Conservation (phyloP, 108 stramenopile genomes). For the Aurantiochytrium sp. region DNA sequence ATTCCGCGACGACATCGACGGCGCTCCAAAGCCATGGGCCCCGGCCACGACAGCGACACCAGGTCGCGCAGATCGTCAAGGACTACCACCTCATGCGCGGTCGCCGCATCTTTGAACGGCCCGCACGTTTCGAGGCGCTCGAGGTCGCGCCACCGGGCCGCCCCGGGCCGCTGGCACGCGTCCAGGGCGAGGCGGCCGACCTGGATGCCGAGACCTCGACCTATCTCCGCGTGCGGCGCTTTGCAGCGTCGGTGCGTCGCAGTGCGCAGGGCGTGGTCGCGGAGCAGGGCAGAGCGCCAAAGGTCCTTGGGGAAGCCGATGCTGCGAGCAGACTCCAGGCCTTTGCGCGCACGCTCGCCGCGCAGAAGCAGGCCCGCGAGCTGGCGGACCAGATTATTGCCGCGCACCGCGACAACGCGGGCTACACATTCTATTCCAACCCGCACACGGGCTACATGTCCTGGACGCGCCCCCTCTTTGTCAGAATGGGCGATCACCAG, state of each 20-base stretch:
- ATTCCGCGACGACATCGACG: neutral
- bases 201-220: neutral
- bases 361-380: neutral
- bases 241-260: neutral
- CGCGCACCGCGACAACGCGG: neutral
- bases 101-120: slow-evolving; percentile 17
- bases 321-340: neutral
- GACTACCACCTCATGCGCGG: neutral
- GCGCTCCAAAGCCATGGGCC: neutral
- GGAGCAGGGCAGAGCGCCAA: neutral
- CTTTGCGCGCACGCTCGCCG: neutral
- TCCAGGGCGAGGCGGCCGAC: neutral
- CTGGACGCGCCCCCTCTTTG: neutral
- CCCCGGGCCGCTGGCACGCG: neutral
- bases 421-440: slow-evolving; percentile 12
- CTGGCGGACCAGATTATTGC: neutral
- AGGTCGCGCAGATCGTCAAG: slow-evolving; percentile 11
- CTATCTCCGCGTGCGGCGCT: neutral
- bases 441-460: slow-evolving; percentile 31
- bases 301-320: neutral
- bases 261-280: neutral
- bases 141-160: neutral
- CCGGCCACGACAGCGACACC: neutral
- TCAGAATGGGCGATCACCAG: neutral
- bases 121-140: neutral